Evolutionary conservation across 2,329 filamentous ascomycete species (phyloP).

Genomic region (Fusarium anguioides): DNA sequence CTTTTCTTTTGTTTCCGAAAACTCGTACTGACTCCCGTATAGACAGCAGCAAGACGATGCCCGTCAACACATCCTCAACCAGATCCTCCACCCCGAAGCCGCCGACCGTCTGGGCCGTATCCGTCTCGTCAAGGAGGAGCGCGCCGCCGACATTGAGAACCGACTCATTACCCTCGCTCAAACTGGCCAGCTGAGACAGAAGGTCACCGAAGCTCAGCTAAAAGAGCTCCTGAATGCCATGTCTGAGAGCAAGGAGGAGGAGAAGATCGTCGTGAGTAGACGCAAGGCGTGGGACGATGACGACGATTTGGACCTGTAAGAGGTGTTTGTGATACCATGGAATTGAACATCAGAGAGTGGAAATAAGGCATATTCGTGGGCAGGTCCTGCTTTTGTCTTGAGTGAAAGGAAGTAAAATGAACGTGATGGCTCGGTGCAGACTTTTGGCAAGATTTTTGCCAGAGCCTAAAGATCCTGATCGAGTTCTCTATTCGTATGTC

Average conservation of each 20-base stretch:
- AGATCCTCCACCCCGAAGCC: conserved; percentile 95
- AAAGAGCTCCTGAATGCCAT: conserved; percentile 91
- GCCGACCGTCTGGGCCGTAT: conserved; percentile 94
- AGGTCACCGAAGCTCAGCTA: conserved; percentile 92
- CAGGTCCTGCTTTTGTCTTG: conserved; percentile 15
- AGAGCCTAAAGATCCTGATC: background rate
- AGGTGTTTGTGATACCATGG: conserved; percentile 23
- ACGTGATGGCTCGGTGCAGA: background rate
- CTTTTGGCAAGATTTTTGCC: background rate
- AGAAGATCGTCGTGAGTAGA: conserved; percentile 87
- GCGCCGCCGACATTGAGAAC: conserved; percentile 91
- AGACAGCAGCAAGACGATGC: conserved; percentile 70
- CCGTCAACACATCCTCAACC: conserved; percentile 80
- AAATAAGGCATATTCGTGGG: conserved; percentile 1
- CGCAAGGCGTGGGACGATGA: conserved; percentile 89
- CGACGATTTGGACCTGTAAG: conserved; percentile 74
- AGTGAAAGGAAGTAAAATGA: conserved; percentile 17
- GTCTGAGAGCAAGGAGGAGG: conserved; percentile 80
- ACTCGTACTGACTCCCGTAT: background rate
- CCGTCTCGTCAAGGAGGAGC: conserved; percentile 92
- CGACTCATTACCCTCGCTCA: conserved; percentile 91
- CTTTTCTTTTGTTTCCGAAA: background rate
- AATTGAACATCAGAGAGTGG: background rate
- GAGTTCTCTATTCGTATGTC: background rate
- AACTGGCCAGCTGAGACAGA: conserved; percentile 83